Evolutionary conservation across 129 eudicot species (phyloP).

Genomic region (Chrysanthemum makinoi): DNA sequence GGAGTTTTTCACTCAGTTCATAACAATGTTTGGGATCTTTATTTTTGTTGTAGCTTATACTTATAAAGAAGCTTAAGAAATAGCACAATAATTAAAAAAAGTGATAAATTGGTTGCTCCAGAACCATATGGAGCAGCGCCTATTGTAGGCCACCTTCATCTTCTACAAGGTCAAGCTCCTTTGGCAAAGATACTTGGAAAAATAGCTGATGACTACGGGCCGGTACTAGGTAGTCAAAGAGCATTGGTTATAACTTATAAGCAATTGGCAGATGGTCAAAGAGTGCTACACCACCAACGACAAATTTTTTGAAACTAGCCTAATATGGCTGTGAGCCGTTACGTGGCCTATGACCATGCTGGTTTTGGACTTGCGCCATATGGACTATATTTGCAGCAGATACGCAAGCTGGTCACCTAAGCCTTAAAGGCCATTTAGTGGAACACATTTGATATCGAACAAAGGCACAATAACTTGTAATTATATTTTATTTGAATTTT

Average conservation of each 20-base stretch:
- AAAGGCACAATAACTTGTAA: no score
- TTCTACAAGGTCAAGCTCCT: slow-evolving; percentile 34
- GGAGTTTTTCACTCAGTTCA: background rate
- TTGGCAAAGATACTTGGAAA: slow-evolving; percentile 38
- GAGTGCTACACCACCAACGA: slow-evolving; percentile 53
- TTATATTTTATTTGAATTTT: no score
- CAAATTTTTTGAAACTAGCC: slow-evolving; percentile 25
- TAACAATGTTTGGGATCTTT: slow-evolving; percentile 1
- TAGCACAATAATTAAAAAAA: background rate
- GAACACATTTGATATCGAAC: no score
- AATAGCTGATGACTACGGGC: slow-evolving; percentile 39
- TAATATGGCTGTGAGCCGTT: no score
- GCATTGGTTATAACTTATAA: slow-evolving; percentile 34
- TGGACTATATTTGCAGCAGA: slow-evolving; percentile 52
- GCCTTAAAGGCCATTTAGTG: no score
- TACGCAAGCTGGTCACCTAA: slow-evolving; percentile 40
- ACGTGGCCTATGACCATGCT: no score
- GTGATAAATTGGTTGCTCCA: slow-evolving; percentile 27
- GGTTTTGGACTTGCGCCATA: slow-evolving; percentile 35
- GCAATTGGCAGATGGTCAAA: slow-evolving; percentile 44
- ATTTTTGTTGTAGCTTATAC: background rate
- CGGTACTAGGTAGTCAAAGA: slow-evolving; percentile 34
- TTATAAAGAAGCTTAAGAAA: background rate
- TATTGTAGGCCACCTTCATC: slow-evolving; percentile 47
- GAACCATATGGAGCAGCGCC: slow-evolving; percentile 54